Conservation (phyloP, 1,284 basidiomycete species). For the Moesziomyces globuligerus region DNA sequence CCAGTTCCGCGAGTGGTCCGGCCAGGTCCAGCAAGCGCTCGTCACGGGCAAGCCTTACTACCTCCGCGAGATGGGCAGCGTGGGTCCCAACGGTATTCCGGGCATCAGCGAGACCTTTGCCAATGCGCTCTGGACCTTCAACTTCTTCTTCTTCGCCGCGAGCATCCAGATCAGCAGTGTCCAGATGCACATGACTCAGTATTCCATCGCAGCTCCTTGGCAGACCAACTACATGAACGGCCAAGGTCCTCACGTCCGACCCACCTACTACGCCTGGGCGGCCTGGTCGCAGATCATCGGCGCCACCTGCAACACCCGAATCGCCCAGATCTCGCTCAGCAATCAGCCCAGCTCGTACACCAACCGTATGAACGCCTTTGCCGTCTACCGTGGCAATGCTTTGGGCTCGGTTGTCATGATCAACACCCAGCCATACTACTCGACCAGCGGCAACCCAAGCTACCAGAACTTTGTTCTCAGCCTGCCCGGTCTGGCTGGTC, state of each 20-base stretch:
- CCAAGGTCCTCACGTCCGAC: constrained; percentile 40
- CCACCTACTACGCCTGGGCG: constrained; percentile 57
- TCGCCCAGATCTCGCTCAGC: constrained; percentile 34
- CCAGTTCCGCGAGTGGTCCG: constrained; percentile 52
- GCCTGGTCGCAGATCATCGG: constrained; percentile 56
- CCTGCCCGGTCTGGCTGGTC: constrained; percentile 42
- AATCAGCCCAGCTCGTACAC: constrained; percentile 32
- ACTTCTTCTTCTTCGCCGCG: constrained; percentile 59
- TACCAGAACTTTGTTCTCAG: constrained; percentile 39
- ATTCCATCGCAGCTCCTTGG: constrained; percentile 51
- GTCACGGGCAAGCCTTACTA: constrained; percentile 59
- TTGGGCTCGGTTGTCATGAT: constrained; percentile 48
- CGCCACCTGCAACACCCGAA: constrained; percentile 39
- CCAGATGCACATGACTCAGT: constrained; percentile 59
- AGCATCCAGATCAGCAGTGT: constrained; percentile 50
- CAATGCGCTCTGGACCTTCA: constrained; percentile 57
- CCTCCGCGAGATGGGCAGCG: constrained; percentile 57
- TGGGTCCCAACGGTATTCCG: constrained; percentile 52
- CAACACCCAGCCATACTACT: constrained; percentile 47
- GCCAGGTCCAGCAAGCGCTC: constrained; percentile 41
- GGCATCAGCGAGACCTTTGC: constrained; percentile 56
- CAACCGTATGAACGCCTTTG: constrained; percentile 45
- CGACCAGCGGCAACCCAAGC: constrained; percentile 8
- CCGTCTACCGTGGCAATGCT: constrained; percentile 32
- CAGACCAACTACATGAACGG: constrained; percentile 38